Conservation (phyloP, 106 monocot species). For the Amphibolis antarctica region DNA sequence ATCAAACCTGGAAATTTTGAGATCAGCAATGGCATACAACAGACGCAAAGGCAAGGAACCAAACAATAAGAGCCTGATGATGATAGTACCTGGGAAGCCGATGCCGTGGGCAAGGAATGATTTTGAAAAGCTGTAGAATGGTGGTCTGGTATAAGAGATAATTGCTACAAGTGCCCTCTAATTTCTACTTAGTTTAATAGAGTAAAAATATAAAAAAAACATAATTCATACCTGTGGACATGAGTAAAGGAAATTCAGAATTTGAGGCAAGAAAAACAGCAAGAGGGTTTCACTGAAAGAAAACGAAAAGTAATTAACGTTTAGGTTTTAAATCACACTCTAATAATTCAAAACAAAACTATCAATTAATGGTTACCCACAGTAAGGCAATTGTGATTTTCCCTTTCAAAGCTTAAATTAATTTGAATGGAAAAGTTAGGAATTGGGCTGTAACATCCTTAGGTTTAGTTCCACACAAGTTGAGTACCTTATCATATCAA, state of each 20-base stretch:
- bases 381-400: no score
- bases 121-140: constrained; percentile 22
- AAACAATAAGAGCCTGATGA: not conserved
- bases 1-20: constrained; percentile 15
- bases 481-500: no score
- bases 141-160: not conserved
- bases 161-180: not conserved
- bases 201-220: not conserved
- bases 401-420: no score
- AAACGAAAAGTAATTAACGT: no score
- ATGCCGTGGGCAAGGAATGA: constrained; percentile 29
- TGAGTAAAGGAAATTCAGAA: constrained; percentile 29
- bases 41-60: not conserved
- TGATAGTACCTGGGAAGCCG: constrained; percentile 14
- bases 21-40: not conserved
- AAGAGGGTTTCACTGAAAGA: constrained; percentile 26
- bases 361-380: no score
- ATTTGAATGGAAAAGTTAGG: no score
- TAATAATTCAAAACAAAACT: no score
- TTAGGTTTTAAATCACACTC: no score
- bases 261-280: constrained; percentile 30
- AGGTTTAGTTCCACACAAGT: no score
- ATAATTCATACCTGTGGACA: constrained; percentile 21
- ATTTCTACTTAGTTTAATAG: not conserved
- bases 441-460: no score